Percentiles rank a stretch among this genome's conserved stretches.
These are phyloP conservation scores for Violaceomyces palustris DNA, from an alignment of 1,284 basidiomycete genomes.

Conservation along the genomic window DNA sequence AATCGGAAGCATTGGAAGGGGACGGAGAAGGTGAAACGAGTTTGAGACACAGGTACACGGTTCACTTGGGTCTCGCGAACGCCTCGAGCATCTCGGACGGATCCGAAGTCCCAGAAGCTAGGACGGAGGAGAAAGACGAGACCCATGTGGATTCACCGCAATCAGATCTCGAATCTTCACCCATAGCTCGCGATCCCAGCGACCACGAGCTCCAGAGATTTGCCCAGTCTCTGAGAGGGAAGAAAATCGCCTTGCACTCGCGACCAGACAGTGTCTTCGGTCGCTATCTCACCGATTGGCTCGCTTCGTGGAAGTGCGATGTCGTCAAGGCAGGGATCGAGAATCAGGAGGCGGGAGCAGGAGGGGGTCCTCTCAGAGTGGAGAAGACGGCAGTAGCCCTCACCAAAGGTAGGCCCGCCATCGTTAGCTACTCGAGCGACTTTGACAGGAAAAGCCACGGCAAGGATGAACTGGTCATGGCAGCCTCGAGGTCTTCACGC, in stretches of 20 bases:
- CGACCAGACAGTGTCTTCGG: conserved; percentile 17
- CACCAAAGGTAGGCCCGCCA: conserved; percentile 17
- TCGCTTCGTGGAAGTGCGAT: conserved; percentile 17
- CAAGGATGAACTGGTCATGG: not conserved
- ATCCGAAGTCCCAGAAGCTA: conserved; percentile 2
- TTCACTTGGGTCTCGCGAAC: not conserved
- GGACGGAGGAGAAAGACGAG: conserved; percentile 1
- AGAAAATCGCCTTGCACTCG: conserved; percentile 31
- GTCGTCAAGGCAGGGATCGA: conserved; percentile 20
- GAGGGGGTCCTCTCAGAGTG: conserved; percentile 3
- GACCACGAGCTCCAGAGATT: conserved; percentile 18
- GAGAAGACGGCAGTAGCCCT: conserved; percentile 30
- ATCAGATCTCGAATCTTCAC: too few relatives aligned
- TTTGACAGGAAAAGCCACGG: conserved; percentile 10
- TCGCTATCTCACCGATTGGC: conserved; percentile 8
- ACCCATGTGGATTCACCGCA: too few relatives aligned
- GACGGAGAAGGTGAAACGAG: not conserved
- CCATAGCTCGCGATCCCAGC: conserved; percentile 5
- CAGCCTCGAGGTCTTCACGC: not conserved
- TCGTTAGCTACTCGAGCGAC: conserved; percentile 36
- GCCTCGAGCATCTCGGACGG: conserved; percentile 12
- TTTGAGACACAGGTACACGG: conserved; percentile 1
- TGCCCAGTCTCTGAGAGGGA: conserved; percentile 7
- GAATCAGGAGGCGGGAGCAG: conserved; percentile 7
- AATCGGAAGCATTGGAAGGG: too few relatives aligned